Percentiles rank a stretch among this genome's conserved stretches.
Evolutionary conservation across 108 stramenopile genomes (phyloP).

Genomic region (Stephanodiscus minutulus): DNA sequence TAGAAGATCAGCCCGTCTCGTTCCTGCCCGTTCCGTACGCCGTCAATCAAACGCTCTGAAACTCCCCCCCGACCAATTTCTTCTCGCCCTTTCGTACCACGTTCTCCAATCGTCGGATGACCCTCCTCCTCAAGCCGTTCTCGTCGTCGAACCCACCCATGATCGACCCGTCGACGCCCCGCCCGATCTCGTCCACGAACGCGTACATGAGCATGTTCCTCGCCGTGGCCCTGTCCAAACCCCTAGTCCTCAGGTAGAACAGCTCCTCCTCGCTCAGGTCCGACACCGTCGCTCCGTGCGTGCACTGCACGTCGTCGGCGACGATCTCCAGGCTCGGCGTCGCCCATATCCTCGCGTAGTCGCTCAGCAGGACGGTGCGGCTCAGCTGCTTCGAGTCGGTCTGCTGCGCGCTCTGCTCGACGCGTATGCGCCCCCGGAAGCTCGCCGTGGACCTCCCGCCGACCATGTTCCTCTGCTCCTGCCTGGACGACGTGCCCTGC

Average conservation of each 20-base stretch:
- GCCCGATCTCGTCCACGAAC: slow-evolving; percentile 80
- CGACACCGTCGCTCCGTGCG: slow-evolving; percentile 95
- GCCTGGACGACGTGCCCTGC: slow-evolving; percentile 74
- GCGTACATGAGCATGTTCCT: slow-evolving; percentile 89
- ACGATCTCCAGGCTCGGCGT: slow-evolving; percentile 94
- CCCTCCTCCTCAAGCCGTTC: slow-evolving; percentile 66
- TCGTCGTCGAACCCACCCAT: slow-evolving; percentile 63
- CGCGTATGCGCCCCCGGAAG: slow-evolving; percentile 94
- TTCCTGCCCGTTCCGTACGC: neutral
- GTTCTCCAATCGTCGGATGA: slow-evolving; percentile 73
- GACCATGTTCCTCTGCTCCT: slow-evolving; percentile 92
- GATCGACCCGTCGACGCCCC: slow-evolving; percentile 59
- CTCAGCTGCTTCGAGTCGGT: slow-evolving; percentile 91
- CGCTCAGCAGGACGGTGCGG: slow-evolving; percentile 84
- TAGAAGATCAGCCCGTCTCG: neutral
- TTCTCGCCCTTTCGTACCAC: slow-evolving; percentile 83
- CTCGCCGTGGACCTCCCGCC: slow-evolving; percentile 83
- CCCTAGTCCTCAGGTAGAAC: slow-evolving; percentile 91
- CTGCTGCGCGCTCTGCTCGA: slow-evolving; percentile 92
- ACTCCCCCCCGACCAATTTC: slow-evolving; percentile 71
- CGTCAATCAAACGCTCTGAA: slow-evolving; percentile 69
- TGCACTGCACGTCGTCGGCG: slow-evolving; percentile 94
- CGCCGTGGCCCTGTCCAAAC: slow-evolving; percentile 70
- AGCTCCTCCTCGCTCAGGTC: slow-evolving; percentile 94
- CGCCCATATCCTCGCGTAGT: slow-evolving; percentile 83